A percentile compares a stretch with the other conserved stretches of the same genome.
Conservation (phyloP, 495 filamentous ascomycete species). For the Podospora didyma region DNA sequence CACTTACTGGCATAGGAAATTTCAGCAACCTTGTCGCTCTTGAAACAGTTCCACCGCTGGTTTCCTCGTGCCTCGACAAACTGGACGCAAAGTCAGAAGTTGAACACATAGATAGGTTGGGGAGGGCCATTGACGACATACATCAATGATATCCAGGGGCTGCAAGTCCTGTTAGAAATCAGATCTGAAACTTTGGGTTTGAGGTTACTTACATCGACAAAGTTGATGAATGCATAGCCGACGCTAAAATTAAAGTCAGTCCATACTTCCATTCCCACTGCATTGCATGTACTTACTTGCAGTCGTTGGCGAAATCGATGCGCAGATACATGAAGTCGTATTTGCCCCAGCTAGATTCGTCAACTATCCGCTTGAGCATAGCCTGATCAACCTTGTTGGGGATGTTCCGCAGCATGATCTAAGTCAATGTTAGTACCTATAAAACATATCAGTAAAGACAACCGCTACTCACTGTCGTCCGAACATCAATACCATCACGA, state of each 20-base stretch:
- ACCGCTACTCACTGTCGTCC: constrained; percentile 60
- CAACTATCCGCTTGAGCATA: constrained; percentile 73
- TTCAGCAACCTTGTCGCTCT: constrained; percentile 80
- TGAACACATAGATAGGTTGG: no score
- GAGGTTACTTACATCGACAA: constrained; percentile 63
- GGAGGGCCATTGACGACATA: constrained; percentile 30
- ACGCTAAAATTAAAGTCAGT: constrained; percentile 58
- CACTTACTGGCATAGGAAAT: constrained; percentile 88
- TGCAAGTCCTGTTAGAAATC: constrained; percentile 35
- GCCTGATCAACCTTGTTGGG: constrained; percentile 85
- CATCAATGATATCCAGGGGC: constrained; percentile 70
- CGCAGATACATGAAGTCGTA: constrained; percentile 96
- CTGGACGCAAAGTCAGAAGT: constrained; percentile 44
- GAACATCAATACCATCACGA: constrained; percentile 61
- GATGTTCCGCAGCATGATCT: constrained; percentile 97
- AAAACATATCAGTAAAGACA: background rate
- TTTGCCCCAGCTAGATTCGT: constrained; percentile 70
- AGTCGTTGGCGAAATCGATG: constrained; percentile 85
- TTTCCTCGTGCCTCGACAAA: constrained; percentile 71
- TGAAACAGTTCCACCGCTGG: constrained; percentile 76
- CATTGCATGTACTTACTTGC: constrained; percentile 61
- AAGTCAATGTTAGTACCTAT: constrained; percentile 17
- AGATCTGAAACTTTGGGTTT: background rate
- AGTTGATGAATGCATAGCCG: constrained; percentile 97
- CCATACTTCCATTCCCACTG: background rate